Percentiles rank a stretch among this genome's conserved stretches.
These are phyloP conservation scores for Starmerella asiatica DNA, from an alignment of 805 yeast species.

Conservation along the genomic window DNA sequence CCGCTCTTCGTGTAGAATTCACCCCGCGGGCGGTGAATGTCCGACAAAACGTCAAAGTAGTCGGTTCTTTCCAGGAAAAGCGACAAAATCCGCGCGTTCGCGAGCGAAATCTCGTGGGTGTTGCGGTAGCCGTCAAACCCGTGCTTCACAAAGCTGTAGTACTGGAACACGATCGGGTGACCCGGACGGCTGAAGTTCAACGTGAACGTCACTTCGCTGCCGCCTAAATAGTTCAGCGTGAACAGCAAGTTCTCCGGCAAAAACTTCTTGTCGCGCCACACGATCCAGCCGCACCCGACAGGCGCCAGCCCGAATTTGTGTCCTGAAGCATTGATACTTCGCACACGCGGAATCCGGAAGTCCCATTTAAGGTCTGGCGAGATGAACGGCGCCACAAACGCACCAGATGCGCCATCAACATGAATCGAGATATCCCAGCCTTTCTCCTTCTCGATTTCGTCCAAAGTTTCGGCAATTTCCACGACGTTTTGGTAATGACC, in stretches of 20 bases:
- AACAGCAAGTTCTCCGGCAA: slow-evolving; percentile 64
- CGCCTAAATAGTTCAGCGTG: slow-evolving; percentile 73
- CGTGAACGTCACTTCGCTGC: slow-evolving; percentile 73
- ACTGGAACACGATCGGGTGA: slow-evolving; percentile 78
- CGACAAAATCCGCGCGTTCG: slow-evolving; percentile 57
- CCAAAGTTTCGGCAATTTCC: slow-evolving; percentile 48
- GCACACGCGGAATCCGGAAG: slow-evolving; percentile 62
- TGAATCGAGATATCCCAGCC: slow-evolving; percentile 69
- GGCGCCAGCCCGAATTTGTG: slow-evolving; percentile 86
- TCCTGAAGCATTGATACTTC: slow-evolving; percentile 78
- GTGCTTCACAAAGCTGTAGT: slow-evolving; percentile 58
- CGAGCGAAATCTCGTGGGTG: slow-evolving; percentile 47
- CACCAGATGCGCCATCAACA: slow-evolving; percentile 91
- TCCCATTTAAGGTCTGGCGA: slow-evolving; percentile 76
- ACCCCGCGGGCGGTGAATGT: slow-evolving; percentile 52
- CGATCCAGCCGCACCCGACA: slow-evolving; percentile 87
- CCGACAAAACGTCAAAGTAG: slow-evolving; percentile 60
- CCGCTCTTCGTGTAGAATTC: slow-evolving; percentile 21
- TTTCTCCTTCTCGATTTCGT: slow-evolving; percentile 50
- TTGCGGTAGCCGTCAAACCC: slow-evolving; percentile 62
- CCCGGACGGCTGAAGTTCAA: slow-evolving; percentile 89
- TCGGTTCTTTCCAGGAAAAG: slow-evolving; percentile 49
- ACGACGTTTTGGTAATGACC: slow-evolving; percentile 79
- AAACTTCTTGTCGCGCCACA: slow-evolving; percentile 55
- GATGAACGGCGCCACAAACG: slow-evolving; percentile 71